Percentiles rank a stretch among this genome's conserved stretches.
phyloP scores from a whole-genome alignment of 2,329 filamentous ascomycete species.

The Aspergillus sp. region DNA sequence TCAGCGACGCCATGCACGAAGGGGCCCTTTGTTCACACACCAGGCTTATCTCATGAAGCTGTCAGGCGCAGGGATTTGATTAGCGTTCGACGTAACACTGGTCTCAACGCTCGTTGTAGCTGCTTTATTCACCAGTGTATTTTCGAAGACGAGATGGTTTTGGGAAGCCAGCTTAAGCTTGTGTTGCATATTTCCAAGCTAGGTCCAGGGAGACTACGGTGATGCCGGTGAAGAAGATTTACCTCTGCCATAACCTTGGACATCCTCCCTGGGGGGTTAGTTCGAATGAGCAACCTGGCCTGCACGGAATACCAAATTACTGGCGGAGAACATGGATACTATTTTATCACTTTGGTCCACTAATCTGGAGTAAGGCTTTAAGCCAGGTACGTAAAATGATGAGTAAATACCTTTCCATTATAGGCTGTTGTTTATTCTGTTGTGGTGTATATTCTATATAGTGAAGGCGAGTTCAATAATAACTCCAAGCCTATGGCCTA shows the following conservation, averaged over 20 bases:
- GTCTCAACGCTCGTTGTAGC: too few relatives aligned
- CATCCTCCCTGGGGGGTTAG: too few relatives aligned
- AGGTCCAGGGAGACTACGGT: conserved; percentile 40
- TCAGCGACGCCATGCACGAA: conserved; percentile 54
- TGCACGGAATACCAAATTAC: too few relatives aligned
- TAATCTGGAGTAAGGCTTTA: too few relatives aligned
- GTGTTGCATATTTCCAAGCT: not conserved
- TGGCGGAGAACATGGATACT: too few relatives aligned
- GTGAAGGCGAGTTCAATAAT: not conserved
- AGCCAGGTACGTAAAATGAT: too few relatives aligned
- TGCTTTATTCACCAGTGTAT: conserved; percentile 54
- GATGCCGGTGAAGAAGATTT: conserved; percentile 15
- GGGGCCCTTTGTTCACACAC: conserved; percentile 43
- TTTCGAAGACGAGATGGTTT: conserved; percentile 28
- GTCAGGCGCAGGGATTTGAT: conserved; percentile 22
- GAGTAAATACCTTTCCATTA: too few relatives aligned
- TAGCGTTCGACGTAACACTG: conserved; percentile 19
- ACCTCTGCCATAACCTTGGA: too few relatives aligned
- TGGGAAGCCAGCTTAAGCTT: not conserved
- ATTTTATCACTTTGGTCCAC: too few relatives aligned
- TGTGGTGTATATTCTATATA: not conserved
- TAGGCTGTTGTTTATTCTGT: too few relatives aligned
- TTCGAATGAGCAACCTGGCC: too few relatives aligned
- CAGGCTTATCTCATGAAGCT: conserved; percentile 37
- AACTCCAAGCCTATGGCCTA: not conserved